phyloP scores from a whole-genome alignment of 2,329 filamentous ascomycete genomes.

The Lasiodiplodia gonubiensis region DNA sequence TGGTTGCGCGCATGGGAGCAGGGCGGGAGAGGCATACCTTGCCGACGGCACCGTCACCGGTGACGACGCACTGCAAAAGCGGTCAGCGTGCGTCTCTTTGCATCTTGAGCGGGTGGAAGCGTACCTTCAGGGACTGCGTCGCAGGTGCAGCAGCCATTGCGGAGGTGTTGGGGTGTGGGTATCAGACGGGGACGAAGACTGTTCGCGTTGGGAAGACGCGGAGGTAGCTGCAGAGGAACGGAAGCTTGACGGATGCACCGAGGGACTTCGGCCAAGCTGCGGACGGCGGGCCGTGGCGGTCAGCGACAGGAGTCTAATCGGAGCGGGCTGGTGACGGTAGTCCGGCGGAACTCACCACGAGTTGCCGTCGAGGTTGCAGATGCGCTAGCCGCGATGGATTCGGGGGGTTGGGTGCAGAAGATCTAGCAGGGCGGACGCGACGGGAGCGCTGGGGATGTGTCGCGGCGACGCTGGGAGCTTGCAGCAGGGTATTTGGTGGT shows the following conservation, averaged over 20 bases:
- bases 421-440: conserved; percentile 9
- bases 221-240: conserved; percentile 5
- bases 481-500: conserved; percentile 25
- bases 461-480: conserved; percentile 9
- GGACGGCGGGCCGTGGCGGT: conserved; percentile 3
- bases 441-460: conserved; percentile 17
- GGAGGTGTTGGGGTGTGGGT: conserved; percentile 10
- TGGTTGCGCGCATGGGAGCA: conserved; percentile 32
- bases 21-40: conserved; percentile 69
- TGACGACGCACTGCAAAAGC: conserved; percentile 84
- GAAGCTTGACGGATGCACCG: conserved; percentile 12
- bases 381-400: conserved; percentile 27
- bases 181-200: conserved; percentile 17
- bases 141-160: conserved; percentile 78
- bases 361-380: conserved; percentile 17
- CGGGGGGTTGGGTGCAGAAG: conserved; percentile 22
- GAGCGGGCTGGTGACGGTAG: background rate
- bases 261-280: conserved; percentile 18
- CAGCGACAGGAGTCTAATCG: conserved; percentile 15
- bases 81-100: conserved; percentile 28
- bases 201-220: conserved; percentile 16
- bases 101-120: conserved; percentile 1
- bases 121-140: conserved; percentile 90
- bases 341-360: conserved; percentile 23
- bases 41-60: conserved; percentile 97